Percentiles rank a stretch among this genome's conserved stretches.
Evolutionary conservation across 805 yeast genomes (phyloP).

Genomic region (Starmerella asiatica): DNA sequence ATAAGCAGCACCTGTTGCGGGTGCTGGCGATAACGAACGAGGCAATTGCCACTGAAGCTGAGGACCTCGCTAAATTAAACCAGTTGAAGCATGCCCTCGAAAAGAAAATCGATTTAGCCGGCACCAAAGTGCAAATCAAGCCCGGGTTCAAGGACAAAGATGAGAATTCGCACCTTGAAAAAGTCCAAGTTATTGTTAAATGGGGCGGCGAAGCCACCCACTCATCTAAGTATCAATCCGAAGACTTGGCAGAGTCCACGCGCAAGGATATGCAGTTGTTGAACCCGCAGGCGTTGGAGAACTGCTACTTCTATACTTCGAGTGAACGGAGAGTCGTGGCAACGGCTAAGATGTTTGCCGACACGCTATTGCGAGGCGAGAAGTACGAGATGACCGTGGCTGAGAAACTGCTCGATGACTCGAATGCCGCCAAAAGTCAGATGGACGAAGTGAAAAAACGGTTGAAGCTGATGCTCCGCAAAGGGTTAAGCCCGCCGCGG

Average conservation of each 20-base stretch:
- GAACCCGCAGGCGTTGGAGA: slow-evolving; percentile 70
- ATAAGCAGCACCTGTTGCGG: slow-evolving; percentile 68
- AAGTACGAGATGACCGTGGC: slow-evolving; percentile 69
- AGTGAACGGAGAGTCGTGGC: slow-evolving; percentile 92
- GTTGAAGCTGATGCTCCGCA: slow-evolving; percentile 81
- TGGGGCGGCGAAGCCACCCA: slow-evolving; percentile 99
- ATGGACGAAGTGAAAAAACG: slow-evolving; percentile 98
- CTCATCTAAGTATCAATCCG: slow-evolving; percentile 86
- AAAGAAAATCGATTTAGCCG: slow-evolving; percentile 81
- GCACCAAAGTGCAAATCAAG: slow-evolving; percentile 89
- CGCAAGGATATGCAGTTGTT: slow-evolving; percentile 81
- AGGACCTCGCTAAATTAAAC: slow-evolving; percentile 62
- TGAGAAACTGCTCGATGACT: slow-evolving; percentile 85
- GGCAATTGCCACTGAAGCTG: slow-evolving; percentile 63
- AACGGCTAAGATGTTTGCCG: slow-evolving; percentile 77
- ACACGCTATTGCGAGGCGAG: slow-evolving; percentile 60
- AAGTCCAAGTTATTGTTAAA: slow-evolving; percentile 86
- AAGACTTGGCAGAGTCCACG: slow-evolving; percentile 89
- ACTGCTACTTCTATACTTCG: slow-evolving; percentile 76
- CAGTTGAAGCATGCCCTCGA: slow-evolving; percentile 74
- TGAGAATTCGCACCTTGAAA: slow-evolving; percentile 56
- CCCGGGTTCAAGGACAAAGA: slow-evolving; percentile 38
- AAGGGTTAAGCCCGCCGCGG: slow-evolving; percentile 93
- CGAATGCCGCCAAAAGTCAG: slow-evolving; percentile 92
- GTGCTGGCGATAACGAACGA: slow-evolving; percentile 72